phyloP scores from a whole-genome alignment of 2,329 filamentous ascomycete species.

The Fusarium lyarnte region DNA sequence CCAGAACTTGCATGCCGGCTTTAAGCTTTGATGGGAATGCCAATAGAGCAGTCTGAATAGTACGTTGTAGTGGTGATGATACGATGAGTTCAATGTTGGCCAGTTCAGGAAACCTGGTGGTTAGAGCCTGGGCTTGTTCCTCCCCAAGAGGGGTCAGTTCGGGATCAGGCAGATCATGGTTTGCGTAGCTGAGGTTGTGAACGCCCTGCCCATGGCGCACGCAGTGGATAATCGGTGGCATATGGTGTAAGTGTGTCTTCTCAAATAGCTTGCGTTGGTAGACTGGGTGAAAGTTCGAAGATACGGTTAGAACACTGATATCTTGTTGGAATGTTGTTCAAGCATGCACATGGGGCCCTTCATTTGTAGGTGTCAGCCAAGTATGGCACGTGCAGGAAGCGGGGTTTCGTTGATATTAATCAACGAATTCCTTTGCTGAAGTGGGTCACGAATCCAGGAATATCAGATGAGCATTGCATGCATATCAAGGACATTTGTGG shows the following conservation, averaged over 20 bases:
- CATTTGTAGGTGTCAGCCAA: too few relatives aligned
- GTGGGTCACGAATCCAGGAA: too few relatives aligned
- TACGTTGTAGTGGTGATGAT: background rate
- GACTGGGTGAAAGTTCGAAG: background rate
- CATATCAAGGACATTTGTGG: background rate
- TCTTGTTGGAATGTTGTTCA: background rate
- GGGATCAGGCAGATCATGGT: background rate
- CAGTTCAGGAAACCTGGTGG: background rate
- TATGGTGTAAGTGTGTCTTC: background rate
- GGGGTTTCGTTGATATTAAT: background rate
- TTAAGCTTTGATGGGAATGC: background rate
- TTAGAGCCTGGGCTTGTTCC: background rate
- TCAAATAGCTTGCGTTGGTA: background rate
- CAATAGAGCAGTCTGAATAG: background rate
- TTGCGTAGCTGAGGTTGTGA: background rate
- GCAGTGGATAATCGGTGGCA: background rate
- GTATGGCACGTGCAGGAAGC: background rate
- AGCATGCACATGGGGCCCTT: background rate
- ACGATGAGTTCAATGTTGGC: background rate
- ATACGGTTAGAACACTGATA: background rate
- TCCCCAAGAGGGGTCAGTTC: background rate
- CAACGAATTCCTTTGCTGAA: background rate
- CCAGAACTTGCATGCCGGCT: background rate
- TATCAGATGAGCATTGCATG: fast-evolving
- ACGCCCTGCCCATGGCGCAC: background rate